These are phyloP conservation scores for Chrysanthemum seticuspe DNA, from an alignment of 129 eudicot genomes.

Conservation along the genomic window DNA sequence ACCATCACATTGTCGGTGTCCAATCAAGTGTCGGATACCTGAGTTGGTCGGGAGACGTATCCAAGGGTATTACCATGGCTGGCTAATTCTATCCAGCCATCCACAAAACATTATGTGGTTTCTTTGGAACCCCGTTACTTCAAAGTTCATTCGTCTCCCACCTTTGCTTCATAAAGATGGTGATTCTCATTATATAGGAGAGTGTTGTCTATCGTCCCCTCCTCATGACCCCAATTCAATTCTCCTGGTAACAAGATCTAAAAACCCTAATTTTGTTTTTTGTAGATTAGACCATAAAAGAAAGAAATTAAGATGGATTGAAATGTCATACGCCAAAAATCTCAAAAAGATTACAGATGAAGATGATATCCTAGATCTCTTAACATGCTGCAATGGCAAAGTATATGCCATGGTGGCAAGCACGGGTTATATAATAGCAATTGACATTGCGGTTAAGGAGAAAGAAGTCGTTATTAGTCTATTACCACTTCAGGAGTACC, in stretches of 20 bases:
- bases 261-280: slow-evolving; percentile 12
- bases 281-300: slow-evolving; percentile 10
- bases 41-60: slow-evolving; percentile 8
- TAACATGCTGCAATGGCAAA: slow-evolving; percentile 17
- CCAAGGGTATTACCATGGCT: not conserved
- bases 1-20: not conserved
- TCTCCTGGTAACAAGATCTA: slow-evolving; percentile 3
- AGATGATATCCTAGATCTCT: not conserved
- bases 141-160: not conserved
- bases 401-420: not conserved
- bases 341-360: not conserved
- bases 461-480: slow-evolving; percentile 2
- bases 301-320: not conserved
- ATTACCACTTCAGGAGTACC: not conserved
- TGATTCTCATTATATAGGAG: not conserved
- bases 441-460: slow-evolving; percentile 4
- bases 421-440: not conserved
- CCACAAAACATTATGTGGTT: not conserved
- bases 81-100: slow-evolving; percentile 8
- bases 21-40: not conserved
- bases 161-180: not conserved
- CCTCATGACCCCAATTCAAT: slow-evolving; percentile 1
- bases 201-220: slow-evolving; percentile 23
- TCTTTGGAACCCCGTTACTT: slow-evolving; percentile 3
- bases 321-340: slow-evolving; percentile 7